phyloP scores from a whole-genome alignment of 1,284 basidiomycete species.

The Tilletia setariae region DNA sequence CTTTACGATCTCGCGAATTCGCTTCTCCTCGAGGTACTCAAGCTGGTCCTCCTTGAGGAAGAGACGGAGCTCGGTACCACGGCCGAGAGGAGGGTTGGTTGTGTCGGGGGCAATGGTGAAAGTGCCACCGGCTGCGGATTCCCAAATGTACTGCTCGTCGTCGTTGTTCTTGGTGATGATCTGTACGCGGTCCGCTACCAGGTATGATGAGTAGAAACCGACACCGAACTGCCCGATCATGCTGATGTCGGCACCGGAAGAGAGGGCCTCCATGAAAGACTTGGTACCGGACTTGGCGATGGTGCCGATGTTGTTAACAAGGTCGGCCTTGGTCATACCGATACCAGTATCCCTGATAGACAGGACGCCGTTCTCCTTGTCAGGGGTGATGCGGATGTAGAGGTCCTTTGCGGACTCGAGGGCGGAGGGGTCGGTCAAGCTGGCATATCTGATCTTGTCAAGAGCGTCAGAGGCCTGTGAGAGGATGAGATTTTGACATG shows the following conservation, averaged over 20 bases:
- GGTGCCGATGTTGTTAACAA: constrained; percentile 97
- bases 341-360: constrained; percentile 93
- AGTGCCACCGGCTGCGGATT: constrained; percentile 97
- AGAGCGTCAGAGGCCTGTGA: constrained; percentile 48
- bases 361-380: constrained; percentile 89
- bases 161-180: constrained; percentile 99
- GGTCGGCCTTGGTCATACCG: constrained; percentile 63
- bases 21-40: constrained; percentile 99
- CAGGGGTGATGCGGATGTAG: constrained; percentile 57
- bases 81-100: constrained; percentile 81
- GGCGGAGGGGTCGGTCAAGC: constrained; percentile 51
- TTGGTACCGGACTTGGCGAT: constrained; percentile 95
- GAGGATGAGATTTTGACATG: neutral
- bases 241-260: constrained; percentile 70
- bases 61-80: constrained; percentile 91
- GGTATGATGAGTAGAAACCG: constrained; percentile 99
- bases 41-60: constrained; percentile 98
- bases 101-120: constrained; percentile 98
- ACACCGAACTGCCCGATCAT: constrained; percentile 84
- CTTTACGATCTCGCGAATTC: constrained; percentile 99
- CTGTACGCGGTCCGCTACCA: constrained; percentile 96
- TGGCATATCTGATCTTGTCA: constrained; percentile 54
- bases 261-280: constrained; percentile 90
- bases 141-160: constrained; percentile 99
- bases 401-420: constrained; percentile 52